These are phyloP conservation scores for Emericellopsis terricola DNA, from an alignment of 495 filamentous ascomycete genomes.

Conservation along the genomic window DNA sequence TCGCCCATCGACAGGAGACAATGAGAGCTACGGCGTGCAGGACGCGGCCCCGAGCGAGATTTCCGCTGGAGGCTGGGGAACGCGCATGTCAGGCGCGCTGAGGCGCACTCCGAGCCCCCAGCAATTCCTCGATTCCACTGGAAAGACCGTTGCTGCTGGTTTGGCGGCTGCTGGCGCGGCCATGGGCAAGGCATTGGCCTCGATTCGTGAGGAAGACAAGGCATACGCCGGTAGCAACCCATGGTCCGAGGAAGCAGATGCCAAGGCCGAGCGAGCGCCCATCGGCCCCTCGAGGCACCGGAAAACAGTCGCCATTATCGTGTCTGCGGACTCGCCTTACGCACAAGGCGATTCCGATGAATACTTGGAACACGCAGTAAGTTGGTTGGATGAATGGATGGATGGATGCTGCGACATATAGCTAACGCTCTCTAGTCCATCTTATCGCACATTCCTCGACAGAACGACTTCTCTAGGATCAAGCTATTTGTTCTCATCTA, in stretches of 20 bases:
- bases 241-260: constrained; percentile 67
- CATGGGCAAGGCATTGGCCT: constrained; percentile 59
- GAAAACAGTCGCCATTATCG: constrained; percentile 68
- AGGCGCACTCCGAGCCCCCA: constrained; percentile 79
- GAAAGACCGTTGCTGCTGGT: constrained; percentile 56
- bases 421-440: constrained; percentile 38
- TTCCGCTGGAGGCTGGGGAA: constrained; percentile 47
- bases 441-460: constrained; percentile 67
- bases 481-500: constrained; percentile 81
- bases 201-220: constrained; percentile 70
- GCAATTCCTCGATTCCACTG: constrained; percentile 66
- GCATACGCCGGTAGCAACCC: constrained; percentile 68
- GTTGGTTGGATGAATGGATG: too few species aligned
- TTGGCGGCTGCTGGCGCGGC: constrained; percentile 70
- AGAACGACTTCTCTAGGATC: constrained; percentile 45
- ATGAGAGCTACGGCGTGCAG: constrained; percentile 8
- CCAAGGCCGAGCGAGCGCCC: constrained; percentile 18
- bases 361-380: constrained; percentile 65
- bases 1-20: not conserved
- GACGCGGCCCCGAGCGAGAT: constrained; percentile 12
- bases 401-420: too few species aligned
- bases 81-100: constrained; percentile 66
- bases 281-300: constrained; percentile 22
- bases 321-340: constrained; percentile 52
- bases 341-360: constrained; percentile 40